Conservation (phyloP, 1,284 basidiomycete species). For the Mixia osmundae region DNA sequence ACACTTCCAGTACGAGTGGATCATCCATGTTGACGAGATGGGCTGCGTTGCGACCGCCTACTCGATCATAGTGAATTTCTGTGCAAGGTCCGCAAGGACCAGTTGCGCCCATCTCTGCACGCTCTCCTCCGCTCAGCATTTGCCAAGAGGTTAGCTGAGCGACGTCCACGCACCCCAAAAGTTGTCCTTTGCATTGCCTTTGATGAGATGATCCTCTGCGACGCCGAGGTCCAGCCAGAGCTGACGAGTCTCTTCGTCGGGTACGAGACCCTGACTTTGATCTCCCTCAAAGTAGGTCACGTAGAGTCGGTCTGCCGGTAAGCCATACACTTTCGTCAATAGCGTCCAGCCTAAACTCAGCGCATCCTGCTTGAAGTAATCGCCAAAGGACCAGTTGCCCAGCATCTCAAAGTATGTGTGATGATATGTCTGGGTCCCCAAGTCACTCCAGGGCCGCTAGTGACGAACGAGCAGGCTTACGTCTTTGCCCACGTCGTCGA, state of each 20-base stretch:
- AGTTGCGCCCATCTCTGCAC: constrained; percentile 83
- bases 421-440: constrained; percentile 25
- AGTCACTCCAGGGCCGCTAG: not conserved
- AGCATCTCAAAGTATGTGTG: constrained; percentile 97
- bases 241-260: constrained; percentile 61
- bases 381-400: constrained; percentile 97
- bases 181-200: constrained; percentile 90
- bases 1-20: constrained; percentile 89
- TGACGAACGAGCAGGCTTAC: constrained; percentile 40
- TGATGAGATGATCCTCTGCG: constrained; percentile 66
- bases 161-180: constrained; percentile 59
- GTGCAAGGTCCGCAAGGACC: constrained; percentile 96
- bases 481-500: constrained; percentile 96
- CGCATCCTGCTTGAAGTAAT: constrained; percentile 99
- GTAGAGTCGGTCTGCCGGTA: constrained; percentile 77
- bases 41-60: constrained; percentile 77
- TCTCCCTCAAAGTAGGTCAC: constrained; percentile 98
- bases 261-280: constrained; percentile 53
- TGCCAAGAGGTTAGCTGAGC: constrained; percentile 2
- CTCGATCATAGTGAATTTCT: constrained; percentile 90
- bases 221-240: constrained; percentile 74
- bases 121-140: too few relatives aligned
- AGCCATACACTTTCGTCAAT: constrained; percentile 62
- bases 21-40: constrained; percentile 85
- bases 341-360: constrained; percentile 84